Evolutionary conservation across 108 stramenopile species (phyloP).

Genomic region (Nannochloropsis oceanica): DNA sequence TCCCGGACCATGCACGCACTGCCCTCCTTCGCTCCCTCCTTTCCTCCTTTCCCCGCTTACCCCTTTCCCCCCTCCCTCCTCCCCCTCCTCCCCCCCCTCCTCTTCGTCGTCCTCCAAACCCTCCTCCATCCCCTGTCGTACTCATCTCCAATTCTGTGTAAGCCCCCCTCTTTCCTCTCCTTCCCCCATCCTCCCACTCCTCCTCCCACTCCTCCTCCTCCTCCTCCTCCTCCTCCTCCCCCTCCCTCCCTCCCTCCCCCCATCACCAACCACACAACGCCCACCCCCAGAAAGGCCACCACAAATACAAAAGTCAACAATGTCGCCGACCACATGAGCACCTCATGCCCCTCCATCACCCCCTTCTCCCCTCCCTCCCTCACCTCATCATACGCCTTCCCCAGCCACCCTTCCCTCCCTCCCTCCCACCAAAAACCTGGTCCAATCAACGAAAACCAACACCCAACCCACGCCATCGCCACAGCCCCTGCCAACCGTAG

Average conservation of each 20-base stretch:
- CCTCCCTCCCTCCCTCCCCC: background rate
- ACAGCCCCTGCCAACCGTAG: background rate
- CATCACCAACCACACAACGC: background rate
- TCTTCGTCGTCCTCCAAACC: background rate
- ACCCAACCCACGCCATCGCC: background rate
- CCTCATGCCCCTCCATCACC: background rate
- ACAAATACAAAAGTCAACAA: background rate
- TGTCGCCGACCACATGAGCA: background rate
- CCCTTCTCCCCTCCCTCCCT: background rate
- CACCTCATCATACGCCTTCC: background rate
- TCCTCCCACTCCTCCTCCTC: background rate
- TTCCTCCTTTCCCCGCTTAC: background rate
- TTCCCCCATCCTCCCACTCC: too few relatives aligned
- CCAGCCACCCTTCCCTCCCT: background rate
- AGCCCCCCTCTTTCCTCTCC: background rate
- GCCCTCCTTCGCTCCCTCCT: background rate
- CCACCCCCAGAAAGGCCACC: background rate
- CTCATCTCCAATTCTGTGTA: background rate
- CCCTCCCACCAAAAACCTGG: background rate
- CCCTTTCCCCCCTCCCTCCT: background rate
- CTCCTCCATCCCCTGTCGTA: background rate
- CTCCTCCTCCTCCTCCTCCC: background rate
- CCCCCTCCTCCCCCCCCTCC: background rate
- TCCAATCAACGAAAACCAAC: background rate
- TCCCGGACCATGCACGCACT: too few relatives aligned